phyloP scores from a whole-genome alignment of 2,329 filamentous ascomycete species.

The Diaporthe citri region DNA sequence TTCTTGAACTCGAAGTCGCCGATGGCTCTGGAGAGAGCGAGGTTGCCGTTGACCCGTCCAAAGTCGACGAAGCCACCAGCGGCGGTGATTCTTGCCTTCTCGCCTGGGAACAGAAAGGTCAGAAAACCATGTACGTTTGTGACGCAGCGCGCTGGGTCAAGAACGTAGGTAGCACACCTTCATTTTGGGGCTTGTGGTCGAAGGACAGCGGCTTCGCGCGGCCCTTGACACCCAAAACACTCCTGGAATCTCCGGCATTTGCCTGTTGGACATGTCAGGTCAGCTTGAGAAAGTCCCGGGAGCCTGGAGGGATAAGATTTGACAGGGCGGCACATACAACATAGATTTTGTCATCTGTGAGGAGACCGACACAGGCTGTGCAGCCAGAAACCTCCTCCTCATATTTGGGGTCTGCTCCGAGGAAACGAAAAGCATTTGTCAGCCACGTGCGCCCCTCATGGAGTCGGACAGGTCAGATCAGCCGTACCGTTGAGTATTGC shows the following conservation, averaged over 20 bases:
- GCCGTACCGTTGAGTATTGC: constrained; percentile 91
- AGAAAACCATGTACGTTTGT: not conserved
- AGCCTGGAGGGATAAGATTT: constrained; percentile 16
- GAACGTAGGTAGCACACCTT: constrained; percentile 70
- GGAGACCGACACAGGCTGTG: constrained; percentile 91
- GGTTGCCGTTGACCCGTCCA: constrained; percentile 96
- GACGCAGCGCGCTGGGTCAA: not conserved
- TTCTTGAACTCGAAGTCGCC: constrained; percentile 99
- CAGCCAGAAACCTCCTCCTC: constrained; percentile 98
- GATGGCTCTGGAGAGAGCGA: constrained; percentile 95
- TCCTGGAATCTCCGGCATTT: constrained; percentile 96
- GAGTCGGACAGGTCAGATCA: not conserved
- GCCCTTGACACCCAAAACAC: constrained; percentile 95
- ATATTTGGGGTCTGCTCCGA: constrained; percentile 85
- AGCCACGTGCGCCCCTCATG: constrained; percentile 31
- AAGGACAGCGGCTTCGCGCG: constrained; percentile 98
- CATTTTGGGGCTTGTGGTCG: constrained; percentile 98
- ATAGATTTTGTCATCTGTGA: constrained; percentile 93
- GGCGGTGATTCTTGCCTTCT: constrained; percentile 95
- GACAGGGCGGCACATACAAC: constrained; percentile 75
- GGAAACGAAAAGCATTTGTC: constrained; percentile 28
- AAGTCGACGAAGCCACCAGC: constrained; percentile 99
- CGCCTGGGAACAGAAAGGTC: constrained; percentile 67
- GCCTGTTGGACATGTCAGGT: constrained; percentile 69
- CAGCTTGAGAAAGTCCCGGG: constrained; percentile 37